Evolutionary conservation across 2,329 filamentous ascomycete species (phyloP).

Genomic region (Colletotrichum tanaceti): DNA sequence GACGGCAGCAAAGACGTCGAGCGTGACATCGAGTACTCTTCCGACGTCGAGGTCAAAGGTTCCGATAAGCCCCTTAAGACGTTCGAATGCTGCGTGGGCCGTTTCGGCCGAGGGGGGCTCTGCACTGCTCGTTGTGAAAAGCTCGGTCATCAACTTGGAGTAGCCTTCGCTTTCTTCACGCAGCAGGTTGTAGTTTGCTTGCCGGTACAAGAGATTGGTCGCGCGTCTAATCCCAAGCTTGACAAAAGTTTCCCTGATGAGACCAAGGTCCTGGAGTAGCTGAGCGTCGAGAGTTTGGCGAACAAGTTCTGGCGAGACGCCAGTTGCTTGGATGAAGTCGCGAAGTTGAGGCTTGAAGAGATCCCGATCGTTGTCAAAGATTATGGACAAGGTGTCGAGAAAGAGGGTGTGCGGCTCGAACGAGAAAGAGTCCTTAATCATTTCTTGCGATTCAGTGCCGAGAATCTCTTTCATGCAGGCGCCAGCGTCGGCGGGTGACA

Average conservation of each 20-base stretch:
- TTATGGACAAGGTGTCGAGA: slow-evolving; percentile 83
- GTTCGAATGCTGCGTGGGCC: slow-evolving; percentile 88
- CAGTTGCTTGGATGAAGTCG: slow-evolving; percentile 77
- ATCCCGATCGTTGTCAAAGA: slow-evolving; percentile 76
- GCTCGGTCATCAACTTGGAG: slow-evolving; percentile 93
- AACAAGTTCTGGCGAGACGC: slow-evolving; percentile 77
- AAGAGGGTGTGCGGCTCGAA: slow-evolving; percentile 79
- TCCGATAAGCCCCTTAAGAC: slow-evolving; percentile 92
- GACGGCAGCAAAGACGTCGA: slow-evolving; percentile 94
- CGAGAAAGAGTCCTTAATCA: slow-evolving; percentile 60
- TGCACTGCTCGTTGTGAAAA: slow-evolving; percentile 87
- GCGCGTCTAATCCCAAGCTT: slow-evolving; percentile 88
- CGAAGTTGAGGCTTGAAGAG: slow-evolving; percentile 65
- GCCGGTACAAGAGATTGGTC: slow-evolving; percentile 92
- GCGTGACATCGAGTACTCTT: slow-evolving; percentile 89
- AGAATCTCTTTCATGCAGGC: slow-evolving; percentile 79
- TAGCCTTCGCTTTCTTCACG: slow-evolving; percentile 97
- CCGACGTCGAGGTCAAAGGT: slow-evolving; percentile 98
- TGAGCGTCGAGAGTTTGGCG: slow-evolving; percentile 85
- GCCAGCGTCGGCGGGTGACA: slow-evolving; percentile 78
- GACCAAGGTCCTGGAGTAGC: slow-evolving; percentile 78
- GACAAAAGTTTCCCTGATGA: slow-evolving; percentile 87
- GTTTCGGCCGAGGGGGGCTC: slow-evolving; percentile 79
- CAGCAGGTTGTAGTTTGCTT: slow-evolving; percentile 95
- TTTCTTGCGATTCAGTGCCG: slow-evolving; percentile 63